Base-by-base conservation (phyloP, 2,329 filamentous ascomycete species). In the Sclerotiophoma versabilis region DNA sequence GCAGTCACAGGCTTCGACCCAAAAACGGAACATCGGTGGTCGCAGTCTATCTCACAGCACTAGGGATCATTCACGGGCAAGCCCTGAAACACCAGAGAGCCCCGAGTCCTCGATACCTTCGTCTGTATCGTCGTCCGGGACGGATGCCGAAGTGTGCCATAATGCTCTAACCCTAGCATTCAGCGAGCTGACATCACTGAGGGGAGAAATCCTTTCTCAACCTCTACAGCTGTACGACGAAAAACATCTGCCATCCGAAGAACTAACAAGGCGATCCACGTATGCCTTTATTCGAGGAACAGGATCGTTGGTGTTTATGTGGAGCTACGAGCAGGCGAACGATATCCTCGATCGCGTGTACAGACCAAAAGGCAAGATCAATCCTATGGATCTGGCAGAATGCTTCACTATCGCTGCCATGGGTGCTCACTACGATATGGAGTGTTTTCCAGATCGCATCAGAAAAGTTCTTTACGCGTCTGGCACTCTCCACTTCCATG, bases 391-490 rank as follows among this genome's bases (percentile, higher is more conserved):
- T 5, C 56, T 75, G 7, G 70, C 72, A 0, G 68, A 75, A 42
- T 73, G 72, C 43, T 73, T 75, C 22, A 72, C 66, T 1, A 53
- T 75, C 4, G 70, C 73, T 25, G 71, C 73, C 6, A 70, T 75
- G 67, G 74, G 74, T 12, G 68, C 68, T 6, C 69, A 75, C 44
- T 76, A 75, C 41, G 72, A 75, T 19, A 58, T 69, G 48, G 70
- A 75, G 1, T 70, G 64, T 39, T 72, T 73, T 37, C 64, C 73
- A 1, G 70, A 74, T 38, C 55, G 58, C 2, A 66, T 71, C 20
- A 62, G 72, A 20, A 63, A 59, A 20, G 55, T 68, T 3, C 58
- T 75, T 0, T 75, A 74, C 44, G 70, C 70, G 7, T 75, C 73
- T 22, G 72, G 69, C 3, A 69, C 69, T 0, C 49, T 71, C 2